A percentile compares a stretch with the other conserved stretches of the same genome.
Conservation (phyloP, 2,329 filamentous ascomycete genomes). For the Pochonia chlamydosporia region DNA sequence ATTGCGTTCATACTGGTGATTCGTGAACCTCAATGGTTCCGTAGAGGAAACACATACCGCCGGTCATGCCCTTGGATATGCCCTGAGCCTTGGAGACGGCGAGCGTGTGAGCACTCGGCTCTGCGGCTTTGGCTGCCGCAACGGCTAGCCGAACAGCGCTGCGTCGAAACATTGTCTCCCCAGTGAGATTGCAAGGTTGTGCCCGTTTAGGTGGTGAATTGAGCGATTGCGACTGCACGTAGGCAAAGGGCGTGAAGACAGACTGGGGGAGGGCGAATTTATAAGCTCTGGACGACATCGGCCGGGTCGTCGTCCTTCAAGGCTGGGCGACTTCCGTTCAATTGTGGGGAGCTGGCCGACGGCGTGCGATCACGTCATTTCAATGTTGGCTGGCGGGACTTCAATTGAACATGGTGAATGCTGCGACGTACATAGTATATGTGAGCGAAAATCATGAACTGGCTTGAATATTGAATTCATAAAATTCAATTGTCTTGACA, state of each 20-base stretch:
- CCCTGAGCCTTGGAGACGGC: conserved; percentile 76
- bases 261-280: background rate
- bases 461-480: no score
- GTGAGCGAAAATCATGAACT: no score
- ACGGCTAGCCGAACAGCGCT: conserved; percentile 61
- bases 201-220: background rate
- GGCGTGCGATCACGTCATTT: background rate
- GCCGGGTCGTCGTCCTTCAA: background rate
- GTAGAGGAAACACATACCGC: conserved; percentile 50
- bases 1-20: background rate
- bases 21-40: background rate
- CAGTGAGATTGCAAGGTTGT: background rate
- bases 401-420: no score
- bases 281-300: background rate
- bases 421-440: no score
- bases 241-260: background rate
- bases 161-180: conserved; percentile 58
- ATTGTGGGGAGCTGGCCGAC: background rate
- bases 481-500: no score
- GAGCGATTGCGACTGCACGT: background rate
- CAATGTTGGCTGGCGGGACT: no score
- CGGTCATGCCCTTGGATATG: conserved; percentile 69
- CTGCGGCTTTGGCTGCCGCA: conserved; percentile 40
- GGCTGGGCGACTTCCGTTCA: background rate
- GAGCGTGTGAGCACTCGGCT: conserved; percentile 55